Conservation (phyloP, 768 basidiomycete species). For the Kwoniella mangroviensis region DNA sequence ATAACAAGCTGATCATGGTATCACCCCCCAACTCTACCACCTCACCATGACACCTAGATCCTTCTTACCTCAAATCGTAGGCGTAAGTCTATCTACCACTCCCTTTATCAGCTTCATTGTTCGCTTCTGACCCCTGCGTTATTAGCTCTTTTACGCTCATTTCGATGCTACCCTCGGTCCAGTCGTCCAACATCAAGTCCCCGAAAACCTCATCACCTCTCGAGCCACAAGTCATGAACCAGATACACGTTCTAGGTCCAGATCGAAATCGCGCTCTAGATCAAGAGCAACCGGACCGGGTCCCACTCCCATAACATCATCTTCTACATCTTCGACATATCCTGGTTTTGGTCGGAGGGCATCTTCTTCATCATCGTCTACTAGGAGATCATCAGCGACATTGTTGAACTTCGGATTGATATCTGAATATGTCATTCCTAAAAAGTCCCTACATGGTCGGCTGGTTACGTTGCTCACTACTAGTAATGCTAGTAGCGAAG, state of each 20-base stretch:
- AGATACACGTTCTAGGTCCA: constrained; percentile 36
- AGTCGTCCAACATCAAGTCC: constrained; percentile 89
- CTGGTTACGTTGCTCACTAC: constrained; percentile 84
- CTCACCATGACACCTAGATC: constrained; percentile 53
- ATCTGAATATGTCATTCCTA: constrained; percentile 92
- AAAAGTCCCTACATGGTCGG: constrained; percentile 78
- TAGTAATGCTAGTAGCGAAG: constrained; percentile 27
- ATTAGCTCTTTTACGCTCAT: constrained; percentile 79
- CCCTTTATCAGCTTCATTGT: too few species aligned
- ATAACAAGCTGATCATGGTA: constrained; percentile 9
- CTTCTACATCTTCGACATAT: constrained; percentile 4
- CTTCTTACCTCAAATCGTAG: constrained; percentile 57
- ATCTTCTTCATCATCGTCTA: constrained; percentile 19
- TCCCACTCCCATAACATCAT: neutral
- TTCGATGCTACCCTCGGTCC: constrained; percentile 87
- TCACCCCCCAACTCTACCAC: neutral
- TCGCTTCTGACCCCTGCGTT: neutral
- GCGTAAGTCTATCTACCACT: too few species aligned
- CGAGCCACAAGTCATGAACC: constrained; percentile 22
- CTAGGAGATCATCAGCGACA: constrained; percentile 35
- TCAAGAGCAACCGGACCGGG: constrained; percentile 8
- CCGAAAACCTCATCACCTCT: constrained; percentile 79
- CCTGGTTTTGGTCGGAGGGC: constrained; percentile 1
- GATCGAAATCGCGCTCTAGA: constrained; percentile 7
- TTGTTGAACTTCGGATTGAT: constrained; percentile 91